These are phyloP conservation scores for Claviceps lovelessii DNA, from an alignment of 2,329 filamentous ascomycete species.

Conservation along the genomic window DNA sequence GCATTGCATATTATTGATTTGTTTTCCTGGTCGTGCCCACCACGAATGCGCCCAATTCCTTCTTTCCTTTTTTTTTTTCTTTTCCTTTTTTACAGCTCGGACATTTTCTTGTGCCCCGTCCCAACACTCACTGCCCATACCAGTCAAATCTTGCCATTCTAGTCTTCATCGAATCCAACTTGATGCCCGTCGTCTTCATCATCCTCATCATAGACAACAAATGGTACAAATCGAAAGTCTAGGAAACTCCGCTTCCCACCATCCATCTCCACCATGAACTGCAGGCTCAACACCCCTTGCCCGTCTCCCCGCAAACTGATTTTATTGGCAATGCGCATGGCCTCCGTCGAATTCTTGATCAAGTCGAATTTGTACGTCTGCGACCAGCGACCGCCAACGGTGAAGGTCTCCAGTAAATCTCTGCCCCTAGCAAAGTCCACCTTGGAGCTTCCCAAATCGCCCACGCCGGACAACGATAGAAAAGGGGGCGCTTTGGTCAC, in stretches of 20 bases:
- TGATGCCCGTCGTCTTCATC: background rate
- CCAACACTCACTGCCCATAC: background rate
- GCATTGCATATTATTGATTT: background rate
- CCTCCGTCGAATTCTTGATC: slow-evolving; percentile 70
- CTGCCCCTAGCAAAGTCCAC: slow-evolving; percentile 53
- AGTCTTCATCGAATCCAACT: slow-evolving; percentile 4
- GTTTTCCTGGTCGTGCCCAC: background rate
- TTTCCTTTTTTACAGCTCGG: background rate
- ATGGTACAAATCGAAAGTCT: slow-evolving; percentile 71
- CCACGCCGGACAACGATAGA: slow-evolving; percentile 54
- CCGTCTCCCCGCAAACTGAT: slow-evolving; percentile 79
- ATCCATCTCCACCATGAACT: slow-evolving; percentile 90
- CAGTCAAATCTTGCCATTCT: background rate
- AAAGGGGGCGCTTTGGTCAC: slow-evolving; percentile 52
- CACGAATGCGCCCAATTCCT: background rate
- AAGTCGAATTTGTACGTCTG: slow-evolving; percentile 80
- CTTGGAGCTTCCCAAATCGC: slow-evolving; percentile 45
- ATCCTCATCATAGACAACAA: slow-evolving; percentile 42
- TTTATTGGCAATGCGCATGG: slow-evolving; percentile 88
- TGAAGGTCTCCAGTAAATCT: slow-evolving; percentile 61
- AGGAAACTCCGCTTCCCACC: slow-evolving; percentile 56
- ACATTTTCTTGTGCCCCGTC: background rate
- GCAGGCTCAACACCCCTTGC: slow-evolving; percentile 81
- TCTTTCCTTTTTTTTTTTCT: background rate
- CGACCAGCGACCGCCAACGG: slow-evolving; percentile 42